Evolutionary conservation across 1,139 yeast genomes (phyloP).

Genomic region (Scheffersomyces lignicola): DNA sequence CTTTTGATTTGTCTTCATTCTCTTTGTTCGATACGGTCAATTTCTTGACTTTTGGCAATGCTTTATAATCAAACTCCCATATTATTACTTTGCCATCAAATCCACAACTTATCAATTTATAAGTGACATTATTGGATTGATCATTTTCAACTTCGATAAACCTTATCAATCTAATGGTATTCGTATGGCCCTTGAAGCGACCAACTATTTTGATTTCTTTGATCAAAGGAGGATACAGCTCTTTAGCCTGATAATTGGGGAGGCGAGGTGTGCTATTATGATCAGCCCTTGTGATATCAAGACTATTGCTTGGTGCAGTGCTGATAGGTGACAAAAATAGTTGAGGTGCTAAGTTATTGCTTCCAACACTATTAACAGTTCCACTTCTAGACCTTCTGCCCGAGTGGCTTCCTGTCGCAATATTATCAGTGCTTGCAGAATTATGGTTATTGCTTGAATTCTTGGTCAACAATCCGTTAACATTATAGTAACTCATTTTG

Average conservation of each 20-base stretch:
- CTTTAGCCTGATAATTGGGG: slow-evolving; percentile 4
- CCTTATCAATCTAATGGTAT: slow-evolving; percentile 56
- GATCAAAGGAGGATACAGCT: slow-evolving; percentile 34
- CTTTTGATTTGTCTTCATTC: slow-evolving; percentile 1
- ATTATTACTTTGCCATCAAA: slow-evolving; percentile 66
- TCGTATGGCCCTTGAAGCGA: slow-evolving; percentile 64
- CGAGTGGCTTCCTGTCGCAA: slow-evolving; percentile 11
- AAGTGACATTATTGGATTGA: slow-evolving; percentile 27
- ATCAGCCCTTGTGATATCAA: slow-evolving; percentile 16
- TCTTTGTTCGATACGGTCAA: not conserved
- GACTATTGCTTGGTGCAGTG: slow-evolving; percentile 22
- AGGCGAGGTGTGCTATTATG: slow-evolving; percentile 5
- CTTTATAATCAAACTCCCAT: slow-evolving; percentile 74
- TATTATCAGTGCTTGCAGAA: slow-evolving; percentile 13
- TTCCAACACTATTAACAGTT: slow-evolving; percentile 32
- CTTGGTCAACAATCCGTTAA: slow-evolving; percentile 30
- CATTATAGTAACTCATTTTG: slow-evolving; percentile 44
- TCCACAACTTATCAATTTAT: slow-evolving; percentile 67
- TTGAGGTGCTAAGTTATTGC: slow-evolving; percentile 14
- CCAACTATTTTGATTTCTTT: slow-evolving; percentile 46
- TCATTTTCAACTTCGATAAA: slow-evolving; percentile 26
- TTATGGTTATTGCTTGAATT: slow-evolving; percentile 15
- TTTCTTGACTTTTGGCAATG: slow-evolving; percentile 50
- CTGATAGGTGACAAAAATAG: slow-evolving; percentile 22
- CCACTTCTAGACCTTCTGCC: slow-evolving; percentile 41